These are phyloP conservation scores for Trichopus zeylanicus DNA, from an alignment of 116 monocot genomes.

Conservation along the genomic window DNA sequence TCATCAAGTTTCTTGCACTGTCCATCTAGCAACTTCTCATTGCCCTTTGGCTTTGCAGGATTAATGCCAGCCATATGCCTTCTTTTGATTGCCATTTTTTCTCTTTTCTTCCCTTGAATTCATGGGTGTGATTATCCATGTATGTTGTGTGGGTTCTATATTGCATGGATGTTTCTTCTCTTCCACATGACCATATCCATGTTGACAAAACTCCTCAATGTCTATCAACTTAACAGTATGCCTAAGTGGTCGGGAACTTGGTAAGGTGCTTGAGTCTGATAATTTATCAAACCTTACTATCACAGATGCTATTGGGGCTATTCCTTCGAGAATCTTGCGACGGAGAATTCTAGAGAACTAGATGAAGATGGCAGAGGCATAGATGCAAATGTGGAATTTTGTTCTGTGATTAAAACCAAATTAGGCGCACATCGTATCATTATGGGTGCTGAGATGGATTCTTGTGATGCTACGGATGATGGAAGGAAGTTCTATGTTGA, in stretches of 20 bases:
- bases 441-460: slow-evolving; percentile 99
- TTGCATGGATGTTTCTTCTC: no score
- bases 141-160: no score
- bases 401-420: slow-evolving; percentile 94
- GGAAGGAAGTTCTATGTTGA: slow-evolving; percentile 86
- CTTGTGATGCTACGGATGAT: slow-evolving; percentile 84
- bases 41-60: no score
- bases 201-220: neutral
- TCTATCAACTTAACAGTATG: neutral
- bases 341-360: slow-evolving; percentile 53
- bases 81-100: no score
- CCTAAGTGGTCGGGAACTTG: neutral
- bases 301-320: slow-evolving; percentile 98
- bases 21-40: no score
- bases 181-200: neutral
- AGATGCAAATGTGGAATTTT: slow-evolving; percentile 96
- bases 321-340: slow-evolving; percentile 95
- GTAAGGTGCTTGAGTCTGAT: neutral
- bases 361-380: slow-evolving; percentile 63
- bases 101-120: no score
- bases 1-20: no score
- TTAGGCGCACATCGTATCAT: slow-evolving; percentile 93
- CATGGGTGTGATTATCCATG: no score
- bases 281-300: slow-evolving; percentile 3
- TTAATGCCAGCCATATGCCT: no score